A percentile compares a stretch with the other conserved stretches of the same genome.
phyloP scores from a whole-genome alignment of 2,329 filamentous ascomycete genomes.

The Pseudogymnoascus sp. region DNA sequence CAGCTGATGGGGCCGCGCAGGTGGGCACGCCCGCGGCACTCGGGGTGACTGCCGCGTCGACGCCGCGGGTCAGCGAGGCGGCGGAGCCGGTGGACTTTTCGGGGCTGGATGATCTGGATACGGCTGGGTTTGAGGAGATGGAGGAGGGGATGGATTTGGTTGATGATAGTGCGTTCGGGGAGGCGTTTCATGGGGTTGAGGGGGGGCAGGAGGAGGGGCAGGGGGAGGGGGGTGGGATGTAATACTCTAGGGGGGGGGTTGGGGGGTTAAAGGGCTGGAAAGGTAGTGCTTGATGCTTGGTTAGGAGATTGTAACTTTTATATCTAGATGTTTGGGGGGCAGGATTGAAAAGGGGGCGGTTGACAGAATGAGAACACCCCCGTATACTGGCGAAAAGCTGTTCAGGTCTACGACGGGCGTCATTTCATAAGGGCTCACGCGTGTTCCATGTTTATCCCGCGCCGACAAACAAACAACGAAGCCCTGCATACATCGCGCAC shows the following conservation, averaged over 20 bases:
- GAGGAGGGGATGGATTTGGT: constrained; percentile 51
- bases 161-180: constrained; percentile 75
- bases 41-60: constrained; percentile 14
- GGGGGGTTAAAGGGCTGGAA: not conserved
- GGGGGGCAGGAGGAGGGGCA: constrained; percentile 15
- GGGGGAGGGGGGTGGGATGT: constrained; percentile 11
- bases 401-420: not conserved
- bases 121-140: constrained; percentile 55
- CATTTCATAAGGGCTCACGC: constrained; percentile 1
- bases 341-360: not conserved
- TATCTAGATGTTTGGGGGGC: not conserved
- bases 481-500: constrained; percentile 3
- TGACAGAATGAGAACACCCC: not conserved
- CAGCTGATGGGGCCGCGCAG: not conserved
- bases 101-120: constrained; percentile 57
- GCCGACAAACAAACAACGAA: not conserved
- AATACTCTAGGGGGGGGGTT: not conserved
- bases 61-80: constrained; percentile 15
- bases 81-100: constrained; percentile 53
- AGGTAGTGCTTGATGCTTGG: not conserved
- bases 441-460: constrained; percentile 1
- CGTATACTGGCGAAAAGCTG: not conserved
- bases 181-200: constrained; percentile 64
- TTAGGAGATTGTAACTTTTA: not conserved
- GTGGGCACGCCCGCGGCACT: not conserved